These are phyloP conservation scores for Pseudozyma sp. DNA, from an alignment of 1,284 basidiomycete species.

Conservation along the genomic window DNA sequence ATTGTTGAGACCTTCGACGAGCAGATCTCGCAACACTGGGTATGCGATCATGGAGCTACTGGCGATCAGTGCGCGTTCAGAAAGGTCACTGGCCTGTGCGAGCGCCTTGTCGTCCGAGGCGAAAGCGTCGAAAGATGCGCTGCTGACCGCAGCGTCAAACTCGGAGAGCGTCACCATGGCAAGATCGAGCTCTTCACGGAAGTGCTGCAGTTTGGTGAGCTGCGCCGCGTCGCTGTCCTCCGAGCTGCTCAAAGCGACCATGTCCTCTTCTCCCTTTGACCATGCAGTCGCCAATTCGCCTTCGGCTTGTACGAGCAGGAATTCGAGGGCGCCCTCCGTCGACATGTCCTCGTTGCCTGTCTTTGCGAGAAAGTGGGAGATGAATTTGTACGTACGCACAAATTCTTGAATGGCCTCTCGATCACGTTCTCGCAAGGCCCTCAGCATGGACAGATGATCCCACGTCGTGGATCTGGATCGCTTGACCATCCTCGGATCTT, in stretches of 20 bases:
- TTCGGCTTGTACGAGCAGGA: slow-evolving; percentile 53
- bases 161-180: slow-evolving; percentile 39
- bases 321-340: slow-evolving; percentile 46
- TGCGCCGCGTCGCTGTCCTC: slow-evolving; percentile 11
- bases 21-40: slow-evolving; percentile 31
- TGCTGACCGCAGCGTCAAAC: slow-evolving; percentile 19
- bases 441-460: slow-evolving; percentile 45
- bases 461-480: slow-evolving; percentile 18
- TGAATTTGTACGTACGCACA: slow-evolving; percentile 75
- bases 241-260: slow-evolving; percentile 11
- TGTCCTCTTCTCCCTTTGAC: slow-evolving; percentile 28
- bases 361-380: slow-evolving; percentile 76
- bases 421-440: slow-evolving; percentile 67
- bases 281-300: slow-evolving; percentile 52
- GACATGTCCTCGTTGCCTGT: slow-evolving; percentile 47
- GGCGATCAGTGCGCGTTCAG: slow-evolving; percentile 42
- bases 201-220: slow-evolving; percentile 32
- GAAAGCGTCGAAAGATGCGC: slow-evolving; percentile 14
- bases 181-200: slow-evolving; percentile 36
- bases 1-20: slow-evolving; percentile 54
- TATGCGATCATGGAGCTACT: slow-evolving; percentile 55
- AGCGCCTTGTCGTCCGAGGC: slow-evolving; percentile 29
- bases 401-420: slow-evolving; percentile 75
- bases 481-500: slow-evolving; percentile 12
- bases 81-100: slow-evolving; percentile 27